A percentile compares a stretch with the other conserved stretches of the same genome.
These are phyloP conservation scores for Jackrogersella minutella DNA, from an alignment of 495 filamentous ascomycete genomes.

Conservation along the genomic window DNA sequence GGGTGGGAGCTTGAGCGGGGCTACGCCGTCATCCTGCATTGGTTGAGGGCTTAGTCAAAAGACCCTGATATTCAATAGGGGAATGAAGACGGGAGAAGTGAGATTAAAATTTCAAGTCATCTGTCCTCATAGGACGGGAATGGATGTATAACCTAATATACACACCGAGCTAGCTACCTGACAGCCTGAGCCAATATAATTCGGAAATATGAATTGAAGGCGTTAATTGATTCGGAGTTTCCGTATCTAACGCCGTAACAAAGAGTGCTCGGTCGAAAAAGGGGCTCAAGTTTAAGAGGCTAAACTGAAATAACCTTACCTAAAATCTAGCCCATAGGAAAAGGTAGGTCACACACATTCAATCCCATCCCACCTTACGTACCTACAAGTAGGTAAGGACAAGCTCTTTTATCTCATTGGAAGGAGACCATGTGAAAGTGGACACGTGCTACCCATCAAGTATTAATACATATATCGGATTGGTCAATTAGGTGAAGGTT, in stretches of 20 bases:
- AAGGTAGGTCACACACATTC: too few species aligned
- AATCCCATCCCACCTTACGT: too few species aligned
- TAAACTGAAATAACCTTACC: not conserved
- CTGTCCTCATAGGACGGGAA: too few species aligned
- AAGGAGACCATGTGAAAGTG: not conserved
- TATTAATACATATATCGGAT: not conserved
- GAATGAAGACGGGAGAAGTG: conserved; percentile 13
- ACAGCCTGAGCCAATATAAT: not conserved
- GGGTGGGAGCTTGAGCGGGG: conserved; percentile 24
- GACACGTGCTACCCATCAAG: conserved; percentile 1
- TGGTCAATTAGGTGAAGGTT: conserved; percentile 3
- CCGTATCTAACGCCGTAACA: not conserved
- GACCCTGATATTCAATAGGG: conserved; percentile 22
- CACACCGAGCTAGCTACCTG: not conserved
- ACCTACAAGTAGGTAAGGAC: not conserved
- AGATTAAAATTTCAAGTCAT: too few species aligned
- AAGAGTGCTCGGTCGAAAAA: not conserved
- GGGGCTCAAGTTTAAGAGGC: not conserved
- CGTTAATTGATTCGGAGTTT: not conserved
- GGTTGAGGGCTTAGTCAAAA: conserved; percentile 8
- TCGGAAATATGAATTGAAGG: not conserved
- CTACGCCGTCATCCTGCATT: conserved; percentile 29
- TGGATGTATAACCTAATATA: too few species aligned
- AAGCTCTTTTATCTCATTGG: not conserved
- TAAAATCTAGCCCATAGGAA: too few species aligned